Evolutionary conservation across 1,284 basidiomycete genomes (phyloP).

Genomic region (Erythrobasidium hasegawianum): DNA sequence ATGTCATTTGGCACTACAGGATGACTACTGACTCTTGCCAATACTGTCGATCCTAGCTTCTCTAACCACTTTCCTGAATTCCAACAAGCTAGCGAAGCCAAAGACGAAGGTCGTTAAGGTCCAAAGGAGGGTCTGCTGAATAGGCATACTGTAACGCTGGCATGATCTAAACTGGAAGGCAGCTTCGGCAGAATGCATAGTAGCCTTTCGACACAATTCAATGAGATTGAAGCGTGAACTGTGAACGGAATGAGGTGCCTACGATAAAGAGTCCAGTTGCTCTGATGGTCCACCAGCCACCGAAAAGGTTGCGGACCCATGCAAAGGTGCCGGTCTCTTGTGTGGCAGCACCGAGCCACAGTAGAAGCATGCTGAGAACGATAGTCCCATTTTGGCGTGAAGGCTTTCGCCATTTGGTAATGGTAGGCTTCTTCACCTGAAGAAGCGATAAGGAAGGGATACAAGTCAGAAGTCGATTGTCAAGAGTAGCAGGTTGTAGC

Average conservation of each 20-base stretch:
- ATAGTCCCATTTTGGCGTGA: constrained; percentile 6
- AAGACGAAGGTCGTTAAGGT: constrained; percentile 54
- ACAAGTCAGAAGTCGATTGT: too few species aligned
- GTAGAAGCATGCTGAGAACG: constrained; percentile 10
- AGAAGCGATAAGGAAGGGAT: constrained; percentile 2
- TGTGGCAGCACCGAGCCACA: constrained; percentile 19
- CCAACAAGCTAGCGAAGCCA: constrained; percentile 58
- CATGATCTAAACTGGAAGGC: constrained; percentile 34
- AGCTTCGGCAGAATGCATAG: constrained; percentile 58
- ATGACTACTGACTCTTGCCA: too few species aligned
- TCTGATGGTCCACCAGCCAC: constrained; percentile 46
- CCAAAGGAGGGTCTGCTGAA: constrained; percentile 49
- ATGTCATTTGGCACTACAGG: too few species aligned
- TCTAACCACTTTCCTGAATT: constrained; percentile 60
- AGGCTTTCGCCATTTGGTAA: constrained; percentile 55
- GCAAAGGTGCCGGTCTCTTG: constrained; percentile 22
- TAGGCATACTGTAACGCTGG: constrained; percentile 29
- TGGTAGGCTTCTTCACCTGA: constrained; percentile 62
- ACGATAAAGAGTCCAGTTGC: constrained; percentile 48
- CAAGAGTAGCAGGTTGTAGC: too few species aligned
- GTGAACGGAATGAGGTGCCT: too few species aligned
- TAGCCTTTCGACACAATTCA: too few species aligned
- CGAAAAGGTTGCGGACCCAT: constrained; percentile 7
- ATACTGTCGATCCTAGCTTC: constrained; percentile 57
- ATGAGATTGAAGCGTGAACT: too few species aligned